These are phyloP conservation scores for Psilocybe sp. DNA, from an alignment of 768 basidiomycete species.

Conservation along the genomic window DNA sequence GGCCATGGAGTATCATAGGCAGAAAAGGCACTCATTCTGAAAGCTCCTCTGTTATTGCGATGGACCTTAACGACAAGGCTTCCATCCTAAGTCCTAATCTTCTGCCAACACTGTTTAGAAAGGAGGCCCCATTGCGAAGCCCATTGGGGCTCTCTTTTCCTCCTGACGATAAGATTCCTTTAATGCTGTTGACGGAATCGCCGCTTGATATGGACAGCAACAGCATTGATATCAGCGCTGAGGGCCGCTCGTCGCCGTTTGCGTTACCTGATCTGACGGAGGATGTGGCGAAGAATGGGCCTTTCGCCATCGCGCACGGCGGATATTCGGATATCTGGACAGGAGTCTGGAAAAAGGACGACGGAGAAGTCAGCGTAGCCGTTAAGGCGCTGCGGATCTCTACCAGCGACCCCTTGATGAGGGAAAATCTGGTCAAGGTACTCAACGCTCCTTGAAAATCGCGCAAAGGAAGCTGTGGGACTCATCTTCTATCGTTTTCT, in stretches of 20 bases:
- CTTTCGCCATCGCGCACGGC: constrained; percentile 36
- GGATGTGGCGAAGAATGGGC: constrained; percentile 25
- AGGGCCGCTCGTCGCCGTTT: neutral
- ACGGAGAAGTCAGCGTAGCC: constrained; percentile 25
- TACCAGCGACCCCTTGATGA: constrained; percentile 27
- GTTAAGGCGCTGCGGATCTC: constrained; percentile 37
- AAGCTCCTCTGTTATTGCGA: constrained; percentile 30
- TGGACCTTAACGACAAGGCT: constrained; percentile 19
- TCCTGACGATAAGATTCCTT: constrained; percentile 4
- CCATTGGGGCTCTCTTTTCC: constrained; percentile 10
- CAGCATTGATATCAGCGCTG: neutral
- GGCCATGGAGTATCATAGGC: constrained; percentile 38
- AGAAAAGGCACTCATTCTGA: constrained; percentile 36
- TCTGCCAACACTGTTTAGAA: constrained; percentile 31
- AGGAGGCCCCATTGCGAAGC: constrained; percentile 11
- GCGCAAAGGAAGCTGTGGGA: neutral
- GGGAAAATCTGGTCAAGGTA: constrained; percentile 29
- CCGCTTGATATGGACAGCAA: neutral
- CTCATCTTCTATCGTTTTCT: neutral
- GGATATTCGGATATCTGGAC: constrained; percentile 45
- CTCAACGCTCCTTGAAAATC: too few species aligned
- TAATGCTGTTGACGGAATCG: constrained; percentile 3
- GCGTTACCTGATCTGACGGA: constrained; percentile 29
- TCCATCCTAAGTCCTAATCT: constrained; percentile 33
- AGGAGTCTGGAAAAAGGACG: constrained; percentile 29